Conservation (phyloP, 2,329 filamentous ascomycete species). For the Phyllosticta citrichinensis region DNA sequence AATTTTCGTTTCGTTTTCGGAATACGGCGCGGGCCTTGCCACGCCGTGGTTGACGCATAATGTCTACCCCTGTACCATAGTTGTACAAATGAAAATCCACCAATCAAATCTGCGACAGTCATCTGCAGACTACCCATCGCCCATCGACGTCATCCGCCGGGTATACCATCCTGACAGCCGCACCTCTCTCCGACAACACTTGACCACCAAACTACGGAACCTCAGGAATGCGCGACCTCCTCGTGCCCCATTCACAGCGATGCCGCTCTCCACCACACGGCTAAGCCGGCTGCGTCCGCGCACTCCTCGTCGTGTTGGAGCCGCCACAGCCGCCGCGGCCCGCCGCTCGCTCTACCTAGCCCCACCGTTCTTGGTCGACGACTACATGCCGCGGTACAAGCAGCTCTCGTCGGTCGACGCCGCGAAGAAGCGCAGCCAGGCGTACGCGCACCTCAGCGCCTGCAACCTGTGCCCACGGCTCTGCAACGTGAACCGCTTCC, state of each 20-base stretch:
- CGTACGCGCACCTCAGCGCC: slow-evolving; percentile 64
- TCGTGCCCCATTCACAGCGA: neutral
- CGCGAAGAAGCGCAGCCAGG: slow-evolving; percentile 61
- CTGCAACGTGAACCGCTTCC: slow-evolving; percentile 72
- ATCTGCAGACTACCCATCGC: neutral
- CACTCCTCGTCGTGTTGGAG: slow-evolving; percentile 15
- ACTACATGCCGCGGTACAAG: slow-evolving; percentile 65
- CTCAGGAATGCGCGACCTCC: neutral
- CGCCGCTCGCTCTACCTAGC: slow-evolving; percentile 40
- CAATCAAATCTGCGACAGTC: neutral
- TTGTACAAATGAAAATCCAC: neutral
- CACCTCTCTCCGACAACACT: neutral
- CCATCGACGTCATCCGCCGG: neutral
- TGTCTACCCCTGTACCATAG: neutral
- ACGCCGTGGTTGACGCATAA: neutral
- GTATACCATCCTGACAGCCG: neutral
- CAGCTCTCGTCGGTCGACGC: slow-evolving; percentile 57
- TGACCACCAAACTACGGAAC: neutral
- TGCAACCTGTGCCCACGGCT: slow-evolving; percentile 73
- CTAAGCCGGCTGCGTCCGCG: neutral
- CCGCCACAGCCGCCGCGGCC: slow-evolving; percentile 30
- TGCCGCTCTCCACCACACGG: neutral
- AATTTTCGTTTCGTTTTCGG: too few species aligned
- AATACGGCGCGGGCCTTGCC: too few species aligned
- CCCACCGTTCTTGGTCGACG: slow-evolving; percentile 59